These are phyloP conservation scores for Paragyromitra xinjiangensis DNA, from an alignment of 495 filamentous ascomycete species.

Conservation along the genomic window DNA sequence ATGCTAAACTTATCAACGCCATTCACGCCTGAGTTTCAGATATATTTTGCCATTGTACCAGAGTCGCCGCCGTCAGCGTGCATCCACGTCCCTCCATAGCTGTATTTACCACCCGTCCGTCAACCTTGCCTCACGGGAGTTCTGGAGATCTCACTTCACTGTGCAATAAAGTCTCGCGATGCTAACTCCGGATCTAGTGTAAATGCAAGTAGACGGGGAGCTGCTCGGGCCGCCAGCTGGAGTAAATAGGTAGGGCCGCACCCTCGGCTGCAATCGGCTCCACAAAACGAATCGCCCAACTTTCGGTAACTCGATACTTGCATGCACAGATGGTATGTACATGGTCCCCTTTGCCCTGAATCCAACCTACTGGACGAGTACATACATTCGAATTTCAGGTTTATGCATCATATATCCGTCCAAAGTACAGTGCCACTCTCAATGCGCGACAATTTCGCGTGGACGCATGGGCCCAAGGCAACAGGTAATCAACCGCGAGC, in stretches of 20 bases:
- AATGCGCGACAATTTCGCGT: constrained; percentile 26
- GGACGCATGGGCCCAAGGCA: constrained; percentile 22
- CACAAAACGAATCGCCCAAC: constrained; percentile 17
- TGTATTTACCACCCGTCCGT: not conserved
- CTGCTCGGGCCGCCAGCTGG: constrained; percentile 17
- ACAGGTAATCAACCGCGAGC: constrained; percentile 28
- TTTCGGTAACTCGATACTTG: constrained; percentile 9
- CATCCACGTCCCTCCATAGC: constrained; percentile 23
- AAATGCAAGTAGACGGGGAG: constrained; percentile 10
- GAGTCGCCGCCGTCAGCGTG: constrained; percentile 1
- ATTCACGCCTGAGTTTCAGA: constrained; percentile 33
- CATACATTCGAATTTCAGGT: constrained; percentile 7
- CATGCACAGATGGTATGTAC: constrained; percentile 5
- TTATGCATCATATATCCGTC: constrained; percentile 33
- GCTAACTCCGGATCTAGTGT: constrained; percentile 5
- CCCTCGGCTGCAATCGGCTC: constrained; percentile 26
- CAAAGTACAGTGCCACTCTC: constrained; percentile 4
- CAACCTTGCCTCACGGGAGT: constrained; percentile 1
- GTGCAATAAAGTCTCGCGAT: constrained; percentile 14
- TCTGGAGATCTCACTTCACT: not conserved
- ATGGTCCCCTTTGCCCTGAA: constrained; percentile 5
- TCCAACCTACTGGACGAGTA: not conserved
- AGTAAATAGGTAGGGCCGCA: constrained; percentile 19
- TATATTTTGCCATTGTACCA: constrained; percentile 26
- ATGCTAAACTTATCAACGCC: constrained; percentile 11